A percentile compares a stretch with the other conserved stretches of the same genome.
Conservation (phyloP, 1,284 basidiomycete genomes). For the Cutaneotrichosporon sp. region DNA sequence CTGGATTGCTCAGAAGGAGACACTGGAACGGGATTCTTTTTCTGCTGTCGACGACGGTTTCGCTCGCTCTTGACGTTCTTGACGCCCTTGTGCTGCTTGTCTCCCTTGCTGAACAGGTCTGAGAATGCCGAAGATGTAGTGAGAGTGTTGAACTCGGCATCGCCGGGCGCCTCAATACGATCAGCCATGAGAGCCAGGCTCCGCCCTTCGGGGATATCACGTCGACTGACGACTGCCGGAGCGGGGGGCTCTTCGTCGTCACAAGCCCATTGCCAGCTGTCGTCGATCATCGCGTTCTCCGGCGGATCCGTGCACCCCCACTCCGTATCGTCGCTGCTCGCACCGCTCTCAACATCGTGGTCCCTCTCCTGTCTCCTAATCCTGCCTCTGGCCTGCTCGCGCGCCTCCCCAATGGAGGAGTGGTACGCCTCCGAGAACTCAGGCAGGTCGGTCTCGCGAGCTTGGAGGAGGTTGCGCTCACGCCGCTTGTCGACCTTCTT, state of each 20-base stretch:
- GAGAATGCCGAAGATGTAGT: conserved; percentile 7
- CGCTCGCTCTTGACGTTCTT: conserved; percentile 5
- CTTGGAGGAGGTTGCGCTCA: conserved; percentile 38
- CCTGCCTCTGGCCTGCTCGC: conserved; percentile 6
- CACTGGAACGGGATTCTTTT: too few relatives aligned
- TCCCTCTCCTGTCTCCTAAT: not conserved
- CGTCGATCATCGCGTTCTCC: not conserved
- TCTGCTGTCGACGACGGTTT: too few relatives aligned
- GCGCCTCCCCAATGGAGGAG: conserved; percentile 30
- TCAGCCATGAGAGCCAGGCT: conserved; percentile 44
- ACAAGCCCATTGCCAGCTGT: conserved; percentile 42
- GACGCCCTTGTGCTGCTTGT: not conserved
- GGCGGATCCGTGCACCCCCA: too few relatives aligned
- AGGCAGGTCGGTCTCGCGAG: too few relatives aligned
- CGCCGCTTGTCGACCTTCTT: conserved; percentile 38
- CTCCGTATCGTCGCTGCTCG: not conserved
- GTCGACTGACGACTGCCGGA: conserved; percentile 41
- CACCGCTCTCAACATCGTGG: not conserved
- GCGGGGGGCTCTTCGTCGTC: conserved; percentile 48
- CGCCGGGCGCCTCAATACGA: conserved; percentile 36
- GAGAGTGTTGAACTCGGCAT: conserved; percentile 15
- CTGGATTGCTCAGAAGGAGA: too few relatives aligned
- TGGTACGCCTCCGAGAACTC: too few relatives aligned
- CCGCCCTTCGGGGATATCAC: conserved; percentile 45
- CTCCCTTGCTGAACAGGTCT: conserved; percentile 4